Evolutionary conservation across 352 stramenopile species (phyloP).

Genomic region (Globisporangium spiculum): DNA sequence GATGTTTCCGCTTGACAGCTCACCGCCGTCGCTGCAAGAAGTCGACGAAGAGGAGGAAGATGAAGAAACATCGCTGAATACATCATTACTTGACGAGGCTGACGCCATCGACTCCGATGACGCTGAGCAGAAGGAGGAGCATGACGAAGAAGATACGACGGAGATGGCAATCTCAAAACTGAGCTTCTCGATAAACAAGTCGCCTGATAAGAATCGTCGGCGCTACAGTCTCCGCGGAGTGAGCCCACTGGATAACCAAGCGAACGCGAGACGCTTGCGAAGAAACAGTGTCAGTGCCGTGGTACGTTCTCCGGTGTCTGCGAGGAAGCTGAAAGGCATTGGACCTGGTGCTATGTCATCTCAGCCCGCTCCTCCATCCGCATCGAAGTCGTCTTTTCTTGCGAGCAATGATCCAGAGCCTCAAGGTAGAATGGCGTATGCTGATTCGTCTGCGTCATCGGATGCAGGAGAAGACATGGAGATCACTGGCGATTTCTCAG

Average conservation of each 20-base stretch:
- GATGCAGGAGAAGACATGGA: constrained; percentile 86
- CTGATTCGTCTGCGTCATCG: constrained; percentile 75
- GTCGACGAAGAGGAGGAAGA: constrained; percentile 58
- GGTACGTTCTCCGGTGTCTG: constrained; percentile 15
- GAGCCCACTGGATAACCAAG: constrained; percentile 75
- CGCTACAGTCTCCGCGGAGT: constrained; percentile 69
- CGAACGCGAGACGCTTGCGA: constrained; percentile 53
- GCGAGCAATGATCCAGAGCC: constrained; percentile 11
- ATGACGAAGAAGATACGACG: constrained; percentile 11
- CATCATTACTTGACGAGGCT: constrained; percentile 76
- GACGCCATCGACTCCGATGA: constrained; percentile 55
- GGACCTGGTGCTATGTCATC: constrained; percentile 10
- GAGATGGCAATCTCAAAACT: constrained; percentile 22
- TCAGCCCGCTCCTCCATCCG: constrained; percentile 11
- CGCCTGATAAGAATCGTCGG: constrained; percentile 34
- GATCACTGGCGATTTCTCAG: constrained; percentile 75
- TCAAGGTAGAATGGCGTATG: constrained; percentile 45
- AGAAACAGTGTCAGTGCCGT: constrained; percentile 35
- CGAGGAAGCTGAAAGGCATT: constrained; percentile 19
- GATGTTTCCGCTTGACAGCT: constrained; percentile 63
- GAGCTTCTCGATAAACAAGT: constrained; percentile 28
- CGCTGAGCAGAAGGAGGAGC: constrained; percentile 23
- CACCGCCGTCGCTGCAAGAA: constrained; percentile 16
- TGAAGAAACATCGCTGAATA: constrained; percentile 81
- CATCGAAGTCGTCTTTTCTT: constrained; percentile 47